Evolutionary conservation across 73 alveolate genomes (phyloP), one percentile per base, ranked within the genome.

Genomic region (Paraurostyla sp.): DNA sequence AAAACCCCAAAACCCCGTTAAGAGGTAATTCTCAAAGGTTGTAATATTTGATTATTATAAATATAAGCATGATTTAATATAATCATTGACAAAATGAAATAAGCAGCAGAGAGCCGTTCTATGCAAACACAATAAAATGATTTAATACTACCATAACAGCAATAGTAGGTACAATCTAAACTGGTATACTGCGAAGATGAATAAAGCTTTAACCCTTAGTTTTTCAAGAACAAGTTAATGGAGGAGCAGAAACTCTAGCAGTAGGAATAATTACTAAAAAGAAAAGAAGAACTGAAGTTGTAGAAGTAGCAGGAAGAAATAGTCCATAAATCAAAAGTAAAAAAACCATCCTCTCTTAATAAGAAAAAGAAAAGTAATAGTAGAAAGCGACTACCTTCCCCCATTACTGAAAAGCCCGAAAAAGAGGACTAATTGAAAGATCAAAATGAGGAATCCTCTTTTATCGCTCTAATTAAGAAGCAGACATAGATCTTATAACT

Each of bases 271-370:
- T 43, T 48, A 33, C 50, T 32, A 16, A 45, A 45, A 27, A 13
- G 13, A 33, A 73, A 73, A 50, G 87, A 73, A 45, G 87, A 48
- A 13, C 22, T 15, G 58, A 46, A 46, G 58, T 15, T 15, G 58
- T 20, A 46, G 87, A 13, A n/a, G 29, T 6, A 73, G 27, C 32
- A 73, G 30, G 87, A 45, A 38, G 71, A 73, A 30, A 32, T 27
- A 13, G 87, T 73, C 18, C 87, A 73, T 30, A 73, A 73, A 73
- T 73, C 87, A 40, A 73, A 73, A 45, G 87, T 73, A 6, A 73
- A 48, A 30, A 73, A 73, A 27, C 87, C 87, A 13, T 73, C 87
- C 23, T 23, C 51, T 2, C 1, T 73, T n/a, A 73, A 73, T 45
- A 73, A 73, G 42, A 48, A 73, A 36, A 73, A 45, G 42, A 50